Evolutionary conservation across 1,284 basidiomycete species (phyloP).

Genomic region (Heterobasidion parviporum): DNA sequence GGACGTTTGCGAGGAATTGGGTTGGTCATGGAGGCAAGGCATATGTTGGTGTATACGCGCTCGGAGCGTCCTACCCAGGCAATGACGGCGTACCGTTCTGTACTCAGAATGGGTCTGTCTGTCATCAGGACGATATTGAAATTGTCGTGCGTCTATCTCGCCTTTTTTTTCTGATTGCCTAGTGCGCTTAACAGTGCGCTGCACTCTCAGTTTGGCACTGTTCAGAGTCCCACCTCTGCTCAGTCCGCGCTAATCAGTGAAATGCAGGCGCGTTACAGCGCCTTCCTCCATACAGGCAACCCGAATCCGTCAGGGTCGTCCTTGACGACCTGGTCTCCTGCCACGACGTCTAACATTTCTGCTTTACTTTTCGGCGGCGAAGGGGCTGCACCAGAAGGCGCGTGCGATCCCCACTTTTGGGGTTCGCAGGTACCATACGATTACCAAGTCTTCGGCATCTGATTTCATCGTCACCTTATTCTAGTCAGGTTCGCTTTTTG

Average conservation of each 20-base stretch:
- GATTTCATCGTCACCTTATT: not conserved
- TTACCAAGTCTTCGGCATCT: slow-evolving; percentile 46
- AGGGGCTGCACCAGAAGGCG: slow-evolving; percentile 40
- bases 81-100: slow-evolving; percentile 52
- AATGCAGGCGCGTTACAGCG: slow-evolving; percentile 59
- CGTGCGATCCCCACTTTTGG: slow-evolving; percentile 61
- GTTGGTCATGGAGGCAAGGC: slow-evolving; percentile 52
- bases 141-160: slow-evolving; percentile 46
- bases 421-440: slow-evolving; percentile 53
- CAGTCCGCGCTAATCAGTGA: slow-evolving; percentile 53
- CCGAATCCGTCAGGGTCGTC: slow-evolving; percentile 41
- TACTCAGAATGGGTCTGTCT: slow-evolving; percentile 44
- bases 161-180: slow-evolving; percentile 1
- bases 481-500: not conserved
- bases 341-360: slow-evolving; percentile 40
- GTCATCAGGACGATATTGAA: slow-evolving; percentile 70
- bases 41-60: slow-evolving; percentile 59
- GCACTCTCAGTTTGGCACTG: slow-evolving; percentile 54
- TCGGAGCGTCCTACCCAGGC: slow-evolving; percentile 63
- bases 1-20: slow-evolving; percentile 65
- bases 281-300: slow-evolving; percentile 53
- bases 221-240: slow-evolving; percentile 40
- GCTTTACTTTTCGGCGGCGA: slow-evolving; percentile 49
- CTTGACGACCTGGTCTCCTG: slow-evolving; percentile 40
- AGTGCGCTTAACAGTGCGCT: not conserved